Evolutionary conservation across 108 stramenopile species (phyloP).

Genomic region (Cafeteria roenbergensis): DNA sequence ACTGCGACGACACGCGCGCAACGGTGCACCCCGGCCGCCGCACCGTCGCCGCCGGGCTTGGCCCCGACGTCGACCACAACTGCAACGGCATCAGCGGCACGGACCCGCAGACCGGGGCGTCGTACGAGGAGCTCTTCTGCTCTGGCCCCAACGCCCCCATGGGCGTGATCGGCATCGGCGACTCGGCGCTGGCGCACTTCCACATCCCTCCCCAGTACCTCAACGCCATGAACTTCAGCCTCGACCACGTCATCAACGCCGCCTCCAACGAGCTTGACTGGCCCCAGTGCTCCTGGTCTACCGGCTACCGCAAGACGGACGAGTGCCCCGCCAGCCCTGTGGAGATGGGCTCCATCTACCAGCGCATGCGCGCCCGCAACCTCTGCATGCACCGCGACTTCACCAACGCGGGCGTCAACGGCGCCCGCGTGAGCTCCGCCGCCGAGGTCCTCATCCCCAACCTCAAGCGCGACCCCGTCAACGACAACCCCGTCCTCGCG

Average conservation of each 20-base stretch:
- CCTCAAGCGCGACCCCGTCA: constrained; percentile 7
- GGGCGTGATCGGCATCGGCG: constrained; percentile 16
- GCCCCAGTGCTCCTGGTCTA: constrained; percentile 19
- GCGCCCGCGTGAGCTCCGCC: constrained; percentile 14
- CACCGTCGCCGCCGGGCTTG: background rate
- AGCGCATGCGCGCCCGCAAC: background rate
- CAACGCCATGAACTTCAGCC: constrained; percentile 5
- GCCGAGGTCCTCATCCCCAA: background rate
- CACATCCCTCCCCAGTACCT: constrained; percentile 16
- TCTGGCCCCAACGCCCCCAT: background rate
- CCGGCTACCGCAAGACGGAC: background rate
- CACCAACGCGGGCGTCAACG: constrained; percentile 20
- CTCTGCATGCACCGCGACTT: constrained; percentile 18
- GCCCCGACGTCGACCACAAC: constrained; percentile 11
- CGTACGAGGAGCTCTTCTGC: constrained; percentile 19
- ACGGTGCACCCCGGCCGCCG: constrained; percentile 16
- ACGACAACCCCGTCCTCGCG: constrained; percentile 15
- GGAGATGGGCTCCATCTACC: constrained; percentile 1
- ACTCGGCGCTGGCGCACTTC: constrained; percentile 20
- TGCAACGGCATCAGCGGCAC: constrained; percentile 18
- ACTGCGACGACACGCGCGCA: constrained; percentile 9
- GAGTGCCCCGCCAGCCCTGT: background rate
- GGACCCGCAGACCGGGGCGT: background rate
- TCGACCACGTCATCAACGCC: constrained; percentile 1
- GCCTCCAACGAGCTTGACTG: constrained; percentile 18